These are phyloP conservation scores for Tolypocladium amazonense DNA, from an alignment of 2,329 filamentous ascomycete genomes.

Conservation along the genomic window DNA sequence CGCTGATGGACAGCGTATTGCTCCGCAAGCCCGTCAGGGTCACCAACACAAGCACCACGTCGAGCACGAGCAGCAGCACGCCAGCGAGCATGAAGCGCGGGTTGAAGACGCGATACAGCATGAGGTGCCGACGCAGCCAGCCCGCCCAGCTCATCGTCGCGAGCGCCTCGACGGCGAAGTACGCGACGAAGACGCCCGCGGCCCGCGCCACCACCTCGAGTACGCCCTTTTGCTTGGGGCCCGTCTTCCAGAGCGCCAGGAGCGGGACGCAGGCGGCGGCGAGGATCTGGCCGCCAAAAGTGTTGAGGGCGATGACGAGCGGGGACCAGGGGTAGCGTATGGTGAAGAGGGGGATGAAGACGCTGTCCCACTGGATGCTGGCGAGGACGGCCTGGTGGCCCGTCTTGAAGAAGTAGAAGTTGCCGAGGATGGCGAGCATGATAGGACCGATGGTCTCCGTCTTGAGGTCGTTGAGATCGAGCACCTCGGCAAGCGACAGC, in stretches of 20 bases:
- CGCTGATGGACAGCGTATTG: conserved; percentile 68
- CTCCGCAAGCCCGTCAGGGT: conserved; percentile 64
- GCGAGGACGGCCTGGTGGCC: conserved; percentile 84
- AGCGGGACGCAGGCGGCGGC: conserved; percentile 72
- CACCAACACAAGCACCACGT: conserved; percentile 61
- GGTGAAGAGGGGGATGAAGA: conserved; percentile 77
- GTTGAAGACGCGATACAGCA: conserved; percentile 91
- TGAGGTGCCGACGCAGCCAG: conserved; percentile 78
- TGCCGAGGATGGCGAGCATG: conserved; percentile 77
- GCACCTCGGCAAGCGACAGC: conserved; percentile 60
- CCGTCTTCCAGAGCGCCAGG: conserved; percentile 79
- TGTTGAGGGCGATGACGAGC: conserved; percentile 72
- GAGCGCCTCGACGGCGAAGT: conserved; percentile 72
- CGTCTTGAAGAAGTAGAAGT: conserved; percentile 95
- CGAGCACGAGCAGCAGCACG: conserved; percentile 61
- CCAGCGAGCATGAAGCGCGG: conserved; percentile 83
- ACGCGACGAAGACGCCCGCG: conserved; percentile 65
- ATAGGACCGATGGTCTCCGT: conserved; percentile 70
- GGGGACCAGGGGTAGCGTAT: conserved; percentile 87
- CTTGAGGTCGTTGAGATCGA: conserved; percentile 50
- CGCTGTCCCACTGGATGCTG: conserved; percentile 91
- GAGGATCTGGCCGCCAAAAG: conserved; percentile 80
- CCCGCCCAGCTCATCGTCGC: conserved; percentile 88
- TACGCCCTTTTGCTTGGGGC: conserved; percentile 58
- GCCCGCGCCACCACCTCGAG: conserved; percentile 62